phyloP scores from a whole-genome alignment of 1,284 basidiomycete species.

The Agaricales sp. region DNA sequence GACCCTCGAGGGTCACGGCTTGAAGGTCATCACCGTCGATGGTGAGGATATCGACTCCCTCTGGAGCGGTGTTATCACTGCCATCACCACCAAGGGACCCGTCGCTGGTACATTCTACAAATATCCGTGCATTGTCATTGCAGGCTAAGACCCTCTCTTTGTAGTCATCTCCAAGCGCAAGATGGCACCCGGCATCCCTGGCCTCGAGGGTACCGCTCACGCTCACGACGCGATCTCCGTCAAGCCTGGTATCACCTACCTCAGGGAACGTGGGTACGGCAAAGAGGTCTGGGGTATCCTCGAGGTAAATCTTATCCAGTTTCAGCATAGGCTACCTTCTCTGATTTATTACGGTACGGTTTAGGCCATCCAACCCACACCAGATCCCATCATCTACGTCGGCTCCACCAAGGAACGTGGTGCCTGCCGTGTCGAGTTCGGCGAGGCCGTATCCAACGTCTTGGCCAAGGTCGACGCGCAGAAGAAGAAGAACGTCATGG shows the following conservation, averaged over 20 bases:
- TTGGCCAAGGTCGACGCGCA: conserved; percentile 67
- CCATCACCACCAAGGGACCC: conserved; percentile 57
- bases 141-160: neutral
- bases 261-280: conserved; percentile 49
- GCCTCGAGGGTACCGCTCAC: conserved; percentile 68
- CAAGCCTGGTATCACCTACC: conserved; percentile 66
- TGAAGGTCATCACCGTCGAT: conserved; percentile 60
- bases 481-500: conserved; percentile 70
- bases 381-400: conserved; percentile 47
- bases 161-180: conserved; percentile 63
- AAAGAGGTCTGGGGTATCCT: neutral
- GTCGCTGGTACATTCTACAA: conserved; percentile 45
- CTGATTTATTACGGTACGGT: neutral
- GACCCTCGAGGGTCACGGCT: conserved; percentile 71
- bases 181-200: conserved; percentile 75
- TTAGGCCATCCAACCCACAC: conserved; percentile 3
- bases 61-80: conserved; percentile 51
- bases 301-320: neutral
- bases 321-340: neutral
- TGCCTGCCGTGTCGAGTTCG: conserved; percentile 75
- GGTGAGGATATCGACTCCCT: conserved; percentile 74
- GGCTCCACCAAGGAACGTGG: conserved; percentile 66
- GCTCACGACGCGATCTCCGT: conserved; percentile 80
- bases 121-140: conserved; percentile 5
- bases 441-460: conserved; percentile 71